These are phyloP conservation scores for Aspergillus leporis DNA, from an alignment of 495 filamentous ascomycete genomes.

Conservation along the genomic window DNA sequence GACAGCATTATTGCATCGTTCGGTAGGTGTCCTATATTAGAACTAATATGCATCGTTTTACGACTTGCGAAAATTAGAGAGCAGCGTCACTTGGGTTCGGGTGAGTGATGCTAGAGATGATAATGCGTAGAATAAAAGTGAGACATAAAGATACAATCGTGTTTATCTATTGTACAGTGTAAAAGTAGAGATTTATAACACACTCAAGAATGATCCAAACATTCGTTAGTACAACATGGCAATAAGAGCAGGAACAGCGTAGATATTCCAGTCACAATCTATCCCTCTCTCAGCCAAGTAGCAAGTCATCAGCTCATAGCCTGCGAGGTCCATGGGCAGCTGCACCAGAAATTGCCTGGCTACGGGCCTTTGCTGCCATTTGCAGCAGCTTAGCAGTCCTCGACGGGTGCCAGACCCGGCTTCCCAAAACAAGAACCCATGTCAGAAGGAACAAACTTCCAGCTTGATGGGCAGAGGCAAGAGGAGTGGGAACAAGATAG, in stretches of 20 bases:
- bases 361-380: constrained; percentile 41
- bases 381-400: constrained; percentile 50
- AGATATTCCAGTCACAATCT: neutral
- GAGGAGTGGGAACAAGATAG: constrained; percentile 84
- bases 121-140: neutral
- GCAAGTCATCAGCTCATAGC: constrained; percentile 19
- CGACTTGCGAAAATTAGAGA: too few species aligned
- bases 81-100: too few species aligned
- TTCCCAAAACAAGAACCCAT: constrained; percentile 74
- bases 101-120: neutral
- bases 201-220: constrained; percentile 4
- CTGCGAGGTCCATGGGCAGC: constrained; percentile 31
- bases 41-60: too few species aligned
- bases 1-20: too few species aligned
- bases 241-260: constrained; percentile 2
- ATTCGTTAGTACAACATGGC: constrained; percentile 7
- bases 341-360: constrained; percentile 28
- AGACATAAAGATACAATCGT: constrained; percentile 1
- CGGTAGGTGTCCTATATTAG: too few species aligned
- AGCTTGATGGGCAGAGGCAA: constrained; percentile 92
- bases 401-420: constrained; percentile 56
- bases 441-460: constrained; percentile 84
- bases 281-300: neutral
- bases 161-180: constrained; percentile 19
- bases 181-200: constrained; percentile 21